Evolutionary conservation across 2,329 filamentous ascomycete species (phyloP), one percentile per base, ranked within the genome.

Genomic region (Cordyceps cateniannulata): DNA sequence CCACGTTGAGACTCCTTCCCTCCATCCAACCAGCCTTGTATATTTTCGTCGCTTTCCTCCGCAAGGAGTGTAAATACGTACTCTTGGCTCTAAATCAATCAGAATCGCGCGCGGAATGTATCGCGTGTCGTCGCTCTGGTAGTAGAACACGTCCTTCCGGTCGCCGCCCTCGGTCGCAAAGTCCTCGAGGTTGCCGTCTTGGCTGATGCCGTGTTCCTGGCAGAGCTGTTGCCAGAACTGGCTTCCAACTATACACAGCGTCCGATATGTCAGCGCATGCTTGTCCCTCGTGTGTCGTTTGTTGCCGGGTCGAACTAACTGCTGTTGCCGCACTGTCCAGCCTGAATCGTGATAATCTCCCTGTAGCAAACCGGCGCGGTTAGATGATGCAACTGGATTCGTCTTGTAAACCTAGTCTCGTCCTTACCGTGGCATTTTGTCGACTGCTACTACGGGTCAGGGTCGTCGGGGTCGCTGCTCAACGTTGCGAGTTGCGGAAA

Each of bases 201-300:
- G 91, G 70, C 89, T 96, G 78, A 99, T 99, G 64, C 96, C 95
- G 73, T 99, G 95, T 77, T 99, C 95, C 73, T 93, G 89, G 76
- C 95, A 99, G 63, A 98, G 85, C 77, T 98, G 95, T 75, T 98
- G 93, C 95, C 95, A 99, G 78, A 99, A 99, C 73, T 98, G 91
- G 71, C 91, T 93, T 63, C 95, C 95, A 74, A 98, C 92, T 96
- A 66, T 64, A 27, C 10, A n/a, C 42, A 6, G 16, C 8, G 8
- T 10, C 16, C 3, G 8, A 24, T 2, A 12, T 35, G 59, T 50
- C 45, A 42, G 16, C 16, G 20, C 40, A 22, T 54, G 32, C 6
- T 27, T 32, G 16, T 40, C n/a, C 9, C 16, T 45, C n/a, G 52
- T 38, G 3, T 35, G 2, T 60, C 25, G 10, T 24, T 14, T 27